A percentile compares a stretch with the other conserved stretches of the same genome.
phyloP scores from a whole-genome alignment of 495 filamentous ascomycete species.

The Lepidopterella palustris region DNA sequence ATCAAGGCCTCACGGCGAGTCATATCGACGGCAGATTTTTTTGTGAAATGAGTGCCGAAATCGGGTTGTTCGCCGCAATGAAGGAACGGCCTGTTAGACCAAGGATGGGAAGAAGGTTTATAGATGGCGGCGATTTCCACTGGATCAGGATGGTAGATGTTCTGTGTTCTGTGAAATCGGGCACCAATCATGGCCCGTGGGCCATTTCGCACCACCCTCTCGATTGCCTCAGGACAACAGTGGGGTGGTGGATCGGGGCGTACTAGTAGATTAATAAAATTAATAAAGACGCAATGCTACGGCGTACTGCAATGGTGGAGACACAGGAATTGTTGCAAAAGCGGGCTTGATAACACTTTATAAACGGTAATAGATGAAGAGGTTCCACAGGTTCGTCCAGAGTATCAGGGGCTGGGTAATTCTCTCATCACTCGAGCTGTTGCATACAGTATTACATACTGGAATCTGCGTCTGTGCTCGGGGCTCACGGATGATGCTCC shows the following conservation, averaged over 20 bases:
- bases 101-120: not conserved
- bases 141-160: not conserved
- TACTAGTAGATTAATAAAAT: not conserved
- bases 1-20: too few species aligned
- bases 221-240: not conserved
- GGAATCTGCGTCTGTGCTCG: too few species aligned
- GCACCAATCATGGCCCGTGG: not conserved
- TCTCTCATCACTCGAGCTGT: too few species aligned
- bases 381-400: too few species aligned
- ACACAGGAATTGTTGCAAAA: not conserved
- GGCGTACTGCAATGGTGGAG: not conserved
- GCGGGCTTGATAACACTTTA: too few species aligned
- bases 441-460: too few species aligned
- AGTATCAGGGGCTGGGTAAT: too few species aligned
- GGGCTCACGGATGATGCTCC: too few species aligned
- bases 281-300: not conserved
- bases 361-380: too few species aligned
- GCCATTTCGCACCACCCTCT: not conserved
- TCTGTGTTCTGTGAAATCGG: not conserved
- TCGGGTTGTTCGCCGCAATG: not conserved
- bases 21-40: too few species aligned
- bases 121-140: not conserved
- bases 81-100: not conserved
- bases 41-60: not conserved
- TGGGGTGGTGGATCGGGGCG: not conserved